Percentiles rank a stretch among this genome's conserved stretches.
These are phyloP conservation scores for Dipteronia dyeriana DNA, from an alignment of 345 rosid genomes.

Conservation along the genomic window DNA sequence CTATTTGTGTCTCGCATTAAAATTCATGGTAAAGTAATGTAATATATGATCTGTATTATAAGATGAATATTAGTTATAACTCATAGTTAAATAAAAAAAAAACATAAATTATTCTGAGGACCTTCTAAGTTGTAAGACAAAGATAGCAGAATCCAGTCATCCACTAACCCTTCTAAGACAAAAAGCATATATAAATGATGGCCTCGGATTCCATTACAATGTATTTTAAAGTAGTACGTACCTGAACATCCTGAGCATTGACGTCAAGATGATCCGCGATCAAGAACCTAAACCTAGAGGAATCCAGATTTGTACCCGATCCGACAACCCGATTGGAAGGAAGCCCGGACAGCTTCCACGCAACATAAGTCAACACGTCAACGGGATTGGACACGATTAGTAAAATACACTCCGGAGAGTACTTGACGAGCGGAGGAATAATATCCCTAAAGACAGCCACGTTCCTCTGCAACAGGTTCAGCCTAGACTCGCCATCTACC, in stretches of 20 bases:
- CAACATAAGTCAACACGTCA: conserved; percentile 75
- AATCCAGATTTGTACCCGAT: conserved; percentile 89
- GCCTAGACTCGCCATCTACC: conserved; percentile 81
- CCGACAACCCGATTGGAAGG: conserved; percentile 81
- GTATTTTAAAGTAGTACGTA: conserved; percentile 18
- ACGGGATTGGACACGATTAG: conserved; percentile 94
- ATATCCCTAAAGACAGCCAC: conserved; percentile 61
- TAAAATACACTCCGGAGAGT: conserved; percentile 71
- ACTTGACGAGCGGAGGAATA: conserved; percentile 72
- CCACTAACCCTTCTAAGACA: no score
- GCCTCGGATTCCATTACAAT: neutral
- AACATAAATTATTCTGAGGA: no score
- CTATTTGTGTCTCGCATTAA: no score
- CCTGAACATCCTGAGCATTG: conserved; percentile 97
- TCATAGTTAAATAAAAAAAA: no score
- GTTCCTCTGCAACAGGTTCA: conserved; percentile 82
- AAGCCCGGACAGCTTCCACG: conserved; percentile 92
- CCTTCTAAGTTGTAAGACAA: neutral
- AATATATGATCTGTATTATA: no score
- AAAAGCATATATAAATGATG: no score
- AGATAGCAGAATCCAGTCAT: neutral
- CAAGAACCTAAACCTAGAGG: conserved; percentile 83
- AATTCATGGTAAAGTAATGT: no score
- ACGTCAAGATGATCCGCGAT: conserved; percentile 90
- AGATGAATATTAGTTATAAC: no score